Percentiles rank a stretch among this genome's conserved stretches.
Conservation (phyloP, 176 grass and related monocot species). For the Ampelocalamus luodianensis region DNA sequence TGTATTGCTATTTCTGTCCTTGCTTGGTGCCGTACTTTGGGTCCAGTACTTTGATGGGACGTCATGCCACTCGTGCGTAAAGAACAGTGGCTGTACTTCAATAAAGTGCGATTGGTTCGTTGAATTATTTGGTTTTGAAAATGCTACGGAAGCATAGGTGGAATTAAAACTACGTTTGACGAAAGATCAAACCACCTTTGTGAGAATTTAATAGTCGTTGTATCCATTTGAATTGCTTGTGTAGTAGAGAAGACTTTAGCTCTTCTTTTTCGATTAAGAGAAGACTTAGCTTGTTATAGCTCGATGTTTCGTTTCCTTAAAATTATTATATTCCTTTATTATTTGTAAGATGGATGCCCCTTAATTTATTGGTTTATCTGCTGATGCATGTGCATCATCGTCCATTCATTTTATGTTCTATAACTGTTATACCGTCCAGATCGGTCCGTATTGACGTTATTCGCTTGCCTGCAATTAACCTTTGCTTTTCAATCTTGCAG, state of each 20-base stretch:
- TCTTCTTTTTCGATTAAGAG: neutral
- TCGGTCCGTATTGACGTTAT: neutral
- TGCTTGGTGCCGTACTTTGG: too few relatives aligned
- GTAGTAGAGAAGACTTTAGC: neutral
- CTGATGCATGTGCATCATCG: neutral
- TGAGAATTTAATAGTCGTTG: neutral
- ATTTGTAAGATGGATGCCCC: neutral
- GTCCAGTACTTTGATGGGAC: too few relatives aligned
- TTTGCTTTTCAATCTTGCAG: constrained; percentile 51
- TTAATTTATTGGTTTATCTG: neutral
- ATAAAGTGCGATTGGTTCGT: too few relatives aligned
- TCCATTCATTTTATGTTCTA: neutral
- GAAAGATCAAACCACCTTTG: neutral
- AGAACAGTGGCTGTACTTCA: too few relatives aligned
- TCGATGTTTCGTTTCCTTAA: neutral
- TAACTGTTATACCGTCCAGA: neutral
- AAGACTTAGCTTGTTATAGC: neutral
- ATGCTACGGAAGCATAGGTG: too few relatives aligned
- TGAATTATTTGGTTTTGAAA: too few relatives aligned
- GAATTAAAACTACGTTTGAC: neutral
- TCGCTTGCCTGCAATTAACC: neutral
- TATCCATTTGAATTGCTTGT: constrained; percentile 2
- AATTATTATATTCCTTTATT: neutral
- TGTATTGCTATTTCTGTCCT: too few relatives aligned
- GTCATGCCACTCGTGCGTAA: too few relatives aligned